These are phyloP conservation scores for Fragosphaeria purpurea DNA, from an alignment of 2,329 filamentous ascomycete genomes.

Conservation along the genomic window DNA sequence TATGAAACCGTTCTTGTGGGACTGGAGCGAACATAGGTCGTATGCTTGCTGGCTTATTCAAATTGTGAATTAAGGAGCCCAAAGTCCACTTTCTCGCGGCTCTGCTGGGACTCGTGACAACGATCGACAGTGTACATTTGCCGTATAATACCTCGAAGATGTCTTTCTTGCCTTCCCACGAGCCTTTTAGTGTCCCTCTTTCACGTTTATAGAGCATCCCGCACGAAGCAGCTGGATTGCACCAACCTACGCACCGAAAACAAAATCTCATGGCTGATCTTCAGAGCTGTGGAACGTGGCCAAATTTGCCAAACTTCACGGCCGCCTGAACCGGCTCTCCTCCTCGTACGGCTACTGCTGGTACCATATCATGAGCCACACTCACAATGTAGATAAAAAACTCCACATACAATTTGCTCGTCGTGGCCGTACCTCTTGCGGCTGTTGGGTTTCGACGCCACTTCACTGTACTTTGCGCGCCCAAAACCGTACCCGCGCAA, in stretches of 20 bases:
- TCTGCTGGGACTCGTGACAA: conserved; percentile 24
- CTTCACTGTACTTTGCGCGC: conserved; percentile 36
- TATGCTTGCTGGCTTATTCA: too few species aligned
- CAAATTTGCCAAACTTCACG: neutral
- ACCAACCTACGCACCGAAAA: conserved; percentile 2
- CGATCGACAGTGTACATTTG: conserved; percentile 28
- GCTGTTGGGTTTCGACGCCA: conserved; percentile 44
- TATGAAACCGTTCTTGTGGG: too few species aligned
- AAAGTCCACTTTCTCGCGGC: conserved; percentile 24
- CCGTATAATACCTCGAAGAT: conserved; percentile 17
- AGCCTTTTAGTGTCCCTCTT: conserved; percentile 13
- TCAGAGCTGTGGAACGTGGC: conserved; percentile 9
- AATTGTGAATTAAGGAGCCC: too few species aligned
- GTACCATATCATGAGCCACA: conserved; percentile 20
- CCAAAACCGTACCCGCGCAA: conserved; percentile 48
- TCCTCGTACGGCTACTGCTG: conserved; percentile 38
- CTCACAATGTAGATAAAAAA: too few species aligned
- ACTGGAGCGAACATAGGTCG: too few species aligned
- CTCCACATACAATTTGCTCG: too few species aligned
- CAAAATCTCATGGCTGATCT: conserved; percentile 5
- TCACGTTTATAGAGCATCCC: too few species aligned
- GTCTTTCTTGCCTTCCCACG: conserved; percentile 19
- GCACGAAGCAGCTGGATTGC: conserved; percentile 3
- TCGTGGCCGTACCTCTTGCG: conserved; percentile 52
- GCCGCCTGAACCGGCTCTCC: conserved; percentile 53